phyloP scores from a whole-genome alignment of 1,139 yeast genomes.

The Candida frijolesensis region DNA sequence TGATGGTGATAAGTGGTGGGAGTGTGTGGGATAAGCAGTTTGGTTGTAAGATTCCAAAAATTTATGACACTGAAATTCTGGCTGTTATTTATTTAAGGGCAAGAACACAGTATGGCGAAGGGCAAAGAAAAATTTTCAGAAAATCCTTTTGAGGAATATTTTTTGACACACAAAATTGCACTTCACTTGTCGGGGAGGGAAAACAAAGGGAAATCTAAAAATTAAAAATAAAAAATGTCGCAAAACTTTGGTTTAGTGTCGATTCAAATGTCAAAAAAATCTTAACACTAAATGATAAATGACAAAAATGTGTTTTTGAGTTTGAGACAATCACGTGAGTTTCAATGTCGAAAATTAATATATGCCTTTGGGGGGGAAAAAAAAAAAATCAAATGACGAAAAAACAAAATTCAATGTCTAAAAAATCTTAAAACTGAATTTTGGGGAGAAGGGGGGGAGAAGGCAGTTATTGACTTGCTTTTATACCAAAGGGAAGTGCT shows the following conservation, averaged over 20 bases:
- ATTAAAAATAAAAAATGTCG: neutral
- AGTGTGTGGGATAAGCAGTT: neutral
- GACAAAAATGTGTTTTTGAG: neutral
- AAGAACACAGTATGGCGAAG: neutral
- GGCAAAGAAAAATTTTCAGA: neutral
- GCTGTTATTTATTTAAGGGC: neutral
- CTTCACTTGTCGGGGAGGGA: neutral
- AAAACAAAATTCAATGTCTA: neutral
- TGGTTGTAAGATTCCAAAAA: neutral
- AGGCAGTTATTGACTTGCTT: too few relatives aligned
- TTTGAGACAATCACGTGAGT: constrained; percentile 1
- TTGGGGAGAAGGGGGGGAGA: neutral
- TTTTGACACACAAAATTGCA: neutral
- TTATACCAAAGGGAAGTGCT: neutral
- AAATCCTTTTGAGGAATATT: neutral
- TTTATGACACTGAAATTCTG: constrained; percentile 4
- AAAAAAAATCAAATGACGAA: neutral
- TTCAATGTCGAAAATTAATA: neutral
- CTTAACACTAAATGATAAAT: neutral
- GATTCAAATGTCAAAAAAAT: neutral
- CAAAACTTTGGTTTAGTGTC: neutral
- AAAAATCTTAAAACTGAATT: neutral
- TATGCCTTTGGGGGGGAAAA: neutral
- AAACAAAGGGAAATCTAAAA: neutral
- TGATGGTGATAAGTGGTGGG: neutral